Percentiles rank a stretch among this genome's conserved stretches.
Conservation (phyloP, 2,329 filamentous ascomycete genomes). For the Xylaria sp. region DNA sequence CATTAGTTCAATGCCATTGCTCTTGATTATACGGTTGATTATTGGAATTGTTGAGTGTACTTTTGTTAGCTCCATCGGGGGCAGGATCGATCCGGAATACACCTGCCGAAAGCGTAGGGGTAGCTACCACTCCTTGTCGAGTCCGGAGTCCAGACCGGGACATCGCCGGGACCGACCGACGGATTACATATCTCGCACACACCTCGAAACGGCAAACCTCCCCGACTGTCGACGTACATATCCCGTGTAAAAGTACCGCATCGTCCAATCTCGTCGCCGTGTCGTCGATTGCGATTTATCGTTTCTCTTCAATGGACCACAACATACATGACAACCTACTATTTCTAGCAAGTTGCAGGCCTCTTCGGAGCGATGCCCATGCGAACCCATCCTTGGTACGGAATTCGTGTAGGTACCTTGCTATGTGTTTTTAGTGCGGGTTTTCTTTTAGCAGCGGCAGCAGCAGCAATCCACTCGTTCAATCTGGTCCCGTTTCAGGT, state of each 20-base stretch:
- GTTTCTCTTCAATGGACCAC: background rate
- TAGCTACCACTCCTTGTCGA: background rate
- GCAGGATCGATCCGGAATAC: background rate
- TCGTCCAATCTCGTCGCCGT: background rate
- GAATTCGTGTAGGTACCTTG: background rate
- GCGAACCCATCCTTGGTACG: background rate
- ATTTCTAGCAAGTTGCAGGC: background rate
- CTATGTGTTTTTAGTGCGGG: background rate
- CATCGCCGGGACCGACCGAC: background rate
- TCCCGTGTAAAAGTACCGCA: background rate
- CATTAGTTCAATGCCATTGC: too few relatives aligned
- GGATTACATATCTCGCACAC: too few relatives aligned
- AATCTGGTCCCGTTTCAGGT: background rate
- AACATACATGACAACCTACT: too few relatives aligned
- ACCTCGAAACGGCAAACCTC: too few relatives aligned
- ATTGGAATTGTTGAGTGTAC: background rate
- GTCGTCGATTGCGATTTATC: background rate
- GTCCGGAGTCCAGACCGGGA: background rate
- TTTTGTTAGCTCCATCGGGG: background rate
- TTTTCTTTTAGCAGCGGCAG: too few relatives aligned
- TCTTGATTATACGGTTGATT: too few relatives aligned
- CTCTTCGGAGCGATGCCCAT: background rate
- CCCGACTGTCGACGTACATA: too few relatives aligned
- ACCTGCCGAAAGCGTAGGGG: background rate
- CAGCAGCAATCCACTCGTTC: background rate